These are phyloP conservation scores for Thinopyrum elongatum DNA, from an alignment of 176 grass and related monocot species.

Conservation along the genomic window DNA sequence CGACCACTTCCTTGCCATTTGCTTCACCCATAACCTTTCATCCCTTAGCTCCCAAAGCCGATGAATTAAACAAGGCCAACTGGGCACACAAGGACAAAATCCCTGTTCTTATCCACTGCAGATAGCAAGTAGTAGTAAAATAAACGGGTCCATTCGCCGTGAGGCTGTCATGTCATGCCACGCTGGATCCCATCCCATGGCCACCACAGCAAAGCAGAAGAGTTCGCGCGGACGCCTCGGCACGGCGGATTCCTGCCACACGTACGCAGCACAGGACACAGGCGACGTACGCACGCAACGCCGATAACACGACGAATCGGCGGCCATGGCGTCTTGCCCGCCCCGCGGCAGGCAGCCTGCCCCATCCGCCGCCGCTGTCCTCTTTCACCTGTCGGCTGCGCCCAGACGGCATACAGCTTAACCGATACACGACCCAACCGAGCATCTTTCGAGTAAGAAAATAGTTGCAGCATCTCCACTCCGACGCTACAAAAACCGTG, in stretches of 20 bases:
- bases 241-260: neutral
- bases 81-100: neutral
- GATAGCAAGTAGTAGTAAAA: neutral
- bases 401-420: too few relatives aligned
- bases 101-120: neutral
- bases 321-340: neutral
- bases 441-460: too few relatives aligned
- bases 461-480: too few relatives aligned
- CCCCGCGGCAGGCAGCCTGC: neutral
- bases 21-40: too few relatives aligned
- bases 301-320: neutral
- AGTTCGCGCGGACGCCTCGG: neutral
- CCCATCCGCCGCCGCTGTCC: neutral
- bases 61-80: too few relatives aligned
- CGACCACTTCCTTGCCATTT: slow-evolving; percentile 54
- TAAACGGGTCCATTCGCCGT: neutral
- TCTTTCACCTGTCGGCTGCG: neutral
- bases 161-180: too few relatives aligned
- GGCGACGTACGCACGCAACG: neutral
- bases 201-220: neutral
- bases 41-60: rapidly evolving
- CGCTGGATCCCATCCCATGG: too few relatives aligned
- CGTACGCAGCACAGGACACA: neutral
- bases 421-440: too few relatives aligned
- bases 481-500: too few relatives aligned